Percentiles rank a stretch among this genome's conserved stretches.
These are phyloP conservation scores for Fusarium nanum DNA, from an alignment of 2,329 filamentous ascomycete genomes.

Conservation along the genomic window DNA sequence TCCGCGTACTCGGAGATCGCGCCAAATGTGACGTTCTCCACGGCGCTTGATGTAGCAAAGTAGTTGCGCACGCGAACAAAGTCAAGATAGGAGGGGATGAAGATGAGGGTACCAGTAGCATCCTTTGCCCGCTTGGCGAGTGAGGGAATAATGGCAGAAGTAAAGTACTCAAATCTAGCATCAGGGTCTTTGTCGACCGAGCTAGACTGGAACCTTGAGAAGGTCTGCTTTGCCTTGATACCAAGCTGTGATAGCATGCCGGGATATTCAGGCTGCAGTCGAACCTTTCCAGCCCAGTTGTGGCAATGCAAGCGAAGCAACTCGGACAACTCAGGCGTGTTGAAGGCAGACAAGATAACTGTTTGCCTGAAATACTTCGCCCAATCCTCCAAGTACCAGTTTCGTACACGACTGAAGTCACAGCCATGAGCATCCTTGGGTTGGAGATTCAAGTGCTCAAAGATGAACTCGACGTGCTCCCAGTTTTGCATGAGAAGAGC, in stretches of 20 bases:
- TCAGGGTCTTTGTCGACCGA: constrained; percentile 83
- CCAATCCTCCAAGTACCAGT: constrained; percentile 92
- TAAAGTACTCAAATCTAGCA: constrained; percentile 91
- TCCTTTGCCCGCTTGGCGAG: constrained; percentile 76
- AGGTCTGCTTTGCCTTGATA: constrained; percentile 83
- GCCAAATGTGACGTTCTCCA: constrained; percentile 70
- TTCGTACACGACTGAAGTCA: constrained; percentile 90
- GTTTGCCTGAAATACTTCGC: constrained; percentile 87
- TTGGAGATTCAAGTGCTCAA: constrained; percentile 90
- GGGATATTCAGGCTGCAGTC: constrained; percentile 75
- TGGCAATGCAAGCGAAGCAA: constrained; percentile 80
- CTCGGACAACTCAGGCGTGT: constrained; percentile 88
- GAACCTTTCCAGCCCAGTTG: constrained; percentile 84
- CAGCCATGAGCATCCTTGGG: constrained; percentile 91
- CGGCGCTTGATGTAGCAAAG: constrained; percentile 77
- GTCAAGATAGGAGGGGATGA: constrained; percentile 93
- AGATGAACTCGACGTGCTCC: constrained; percentile 94
- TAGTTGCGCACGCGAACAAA: constrained; percentile 94
- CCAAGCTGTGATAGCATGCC: constrained; percentile 80
- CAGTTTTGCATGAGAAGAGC: constrained; percentile 98
- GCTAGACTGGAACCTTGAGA: constrained; percentile 82
- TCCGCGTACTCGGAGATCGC: constrained; percentile 90
- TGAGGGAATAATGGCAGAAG: constrained; percentile 79
- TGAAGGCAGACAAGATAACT: constrained; percentile 81
- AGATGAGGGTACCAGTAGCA: constrained; percentile 79